Evolutionary conservation across 176 grass and related monocot genomes (phyloP).

Genomic region (Cocos nucifera): DNA sequence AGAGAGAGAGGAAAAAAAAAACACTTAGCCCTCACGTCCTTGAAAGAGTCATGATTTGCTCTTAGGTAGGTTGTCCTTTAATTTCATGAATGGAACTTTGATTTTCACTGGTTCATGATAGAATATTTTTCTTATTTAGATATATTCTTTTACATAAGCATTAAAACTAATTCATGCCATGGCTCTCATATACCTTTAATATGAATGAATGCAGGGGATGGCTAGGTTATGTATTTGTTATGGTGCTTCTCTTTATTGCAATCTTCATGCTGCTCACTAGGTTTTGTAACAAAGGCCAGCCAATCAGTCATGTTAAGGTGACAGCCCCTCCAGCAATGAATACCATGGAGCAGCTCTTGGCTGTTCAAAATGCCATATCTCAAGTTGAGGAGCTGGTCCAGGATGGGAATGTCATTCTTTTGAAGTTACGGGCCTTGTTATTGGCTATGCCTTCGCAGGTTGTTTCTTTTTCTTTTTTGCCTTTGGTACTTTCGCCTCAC

Average conservation of each 20-base stretch:
- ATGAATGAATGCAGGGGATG: slow-evolving; percentile 57
- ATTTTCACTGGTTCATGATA: too few species aligned
- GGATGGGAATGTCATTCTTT: slow-evolving; percentile 84
- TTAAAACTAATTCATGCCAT: too few species aligned
- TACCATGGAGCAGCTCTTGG: slow-evolving; percentile 94
- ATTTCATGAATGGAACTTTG: too few species aligned
- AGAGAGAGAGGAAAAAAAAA: too few species aligned
- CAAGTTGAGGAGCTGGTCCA: slow-evolving; percentile 89
- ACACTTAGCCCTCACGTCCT: too few species aligned
- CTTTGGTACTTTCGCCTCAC: too few species aligned
- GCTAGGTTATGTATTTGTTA: slow-evolving; percentile 52
- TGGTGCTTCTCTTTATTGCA: slow-evolving; percentile 63
- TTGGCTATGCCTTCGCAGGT: slow-evolving; percentile 89
- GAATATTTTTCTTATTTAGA: too few species aligned
- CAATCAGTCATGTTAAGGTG: slow-evolving; percentile 67
- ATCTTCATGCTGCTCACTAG: slow-evolving; percentile 76
- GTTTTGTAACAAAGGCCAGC: slow-evolving; percentile 63
- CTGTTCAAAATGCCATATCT: slow-evolving; percentile 93
- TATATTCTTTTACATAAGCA: too few species aligned
- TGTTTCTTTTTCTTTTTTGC: slow-evolving; percentile 11
- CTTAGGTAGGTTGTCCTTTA: too few species aligned
- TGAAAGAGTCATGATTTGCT: too few species aligned
- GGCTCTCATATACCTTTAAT: too few species aligned
- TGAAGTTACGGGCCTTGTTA: slow-evolving; percentile 74
- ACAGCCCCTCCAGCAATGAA: slow-evolving; percentile 74